These are phyloP conservation scores for Eimeria sp. DNA, from an alignment of 169 alveolate genomes.

Conservation along the genomic window DNA sequence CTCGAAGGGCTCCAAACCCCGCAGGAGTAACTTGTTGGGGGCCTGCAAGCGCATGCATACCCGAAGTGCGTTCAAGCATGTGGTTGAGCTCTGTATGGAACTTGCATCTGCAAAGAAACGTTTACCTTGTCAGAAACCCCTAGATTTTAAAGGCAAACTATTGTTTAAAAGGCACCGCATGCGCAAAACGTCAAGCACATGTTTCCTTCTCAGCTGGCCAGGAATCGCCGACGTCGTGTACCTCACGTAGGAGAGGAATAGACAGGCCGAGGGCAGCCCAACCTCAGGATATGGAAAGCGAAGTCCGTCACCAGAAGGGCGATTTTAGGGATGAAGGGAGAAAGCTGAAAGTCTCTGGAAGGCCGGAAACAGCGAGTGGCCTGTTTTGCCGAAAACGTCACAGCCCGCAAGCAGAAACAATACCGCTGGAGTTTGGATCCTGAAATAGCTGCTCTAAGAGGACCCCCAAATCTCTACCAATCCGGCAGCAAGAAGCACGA, in stretches of 20 bases:
- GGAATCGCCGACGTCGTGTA: background rate
- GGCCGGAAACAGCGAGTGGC: conserved; percentile 73
- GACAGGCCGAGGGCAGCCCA: conserved; percentile 57
- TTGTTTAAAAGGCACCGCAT: background rate
- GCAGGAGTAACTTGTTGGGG: conserved; percentile 53
- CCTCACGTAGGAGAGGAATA: conserved; percentile 79
- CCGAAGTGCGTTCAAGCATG: background rate
- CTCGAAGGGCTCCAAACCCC: conserved; percentile 80
- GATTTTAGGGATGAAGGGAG: conserved; percentile 66
- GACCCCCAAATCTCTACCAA: background rate
- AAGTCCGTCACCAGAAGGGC: conserved; percentile 59
- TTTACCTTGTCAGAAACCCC: background rate
- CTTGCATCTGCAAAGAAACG: background rate
- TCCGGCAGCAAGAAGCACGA: background rate
- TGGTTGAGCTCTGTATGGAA: background rate
- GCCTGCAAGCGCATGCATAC: conserved; percentile 6
- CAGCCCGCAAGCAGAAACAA: background rate
- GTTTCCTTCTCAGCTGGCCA: background rate
- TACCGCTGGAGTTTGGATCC: background rate
- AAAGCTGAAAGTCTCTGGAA: conserved; percentile 30
- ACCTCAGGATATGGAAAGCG: conserved; percentile 71
- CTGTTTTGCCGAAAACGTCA: background rate
- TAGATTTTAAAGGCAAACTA: background rate
- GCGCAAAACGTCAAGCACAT: background rate
- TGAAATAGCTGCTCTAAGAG: background rate